Evolutionary conservation across 2,329 filamentous ascomycete genomes (phyloP), one percentile per base, ranked within the genome.

Genomic region (Cercospora janseana): DNA sequence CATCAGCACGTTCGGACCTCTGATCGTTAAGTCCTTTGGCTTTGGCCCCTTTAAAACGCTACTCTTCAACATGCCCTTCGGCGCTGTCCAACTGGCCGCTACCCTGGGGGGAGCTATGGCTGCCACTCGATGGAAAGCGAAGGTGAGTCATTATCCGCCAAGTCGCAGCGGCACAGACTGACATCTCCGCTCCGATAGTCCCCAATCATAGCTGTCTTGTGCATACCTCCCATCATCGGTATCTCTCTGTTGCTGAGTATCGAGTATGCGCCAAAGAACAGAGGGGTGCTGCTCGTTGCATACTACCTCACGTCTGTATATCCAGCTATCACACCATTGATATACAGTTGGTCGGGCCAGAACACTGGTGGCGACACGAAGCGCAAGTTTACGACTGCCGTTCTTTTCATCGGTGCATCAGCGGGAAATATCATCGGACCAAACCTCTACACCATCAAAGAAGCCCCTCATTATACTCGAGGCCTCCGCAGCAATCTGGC

Each of bases 301-400:
- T 83, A 82, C 60, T 82, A 81, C 50, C 69, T 82, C 44, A 79
- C 81, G 31, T 82, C 78, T 0, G 75, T 82, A 6, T 82, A 83
- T 44, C 79, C 80, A 0, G 81, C 75, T 4, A 80, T 80, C 52
- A 75, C 82, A 3, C 82, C 80, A 0, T 66, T 83, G 23, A 78
- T 83, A 31, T 83, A 80, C 56, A 78, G 78, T 0, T 83, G 79
- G 79, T 79, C 78, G 1, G 73, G 78, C 2, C 79, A 81, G 53
- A 84, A 85, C 56, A 83, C 83, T 0, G 83, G 79, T 0, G 83
- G 84, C 1, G 82, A 87, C 61, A 87, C 83, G 0, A 87, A 87
- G 67, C 80, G 81, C 55, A 86, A 86, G 61, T 77, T 79, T 7
- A 83, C 79, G 0, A 85, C 82, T 0, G 82, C 77, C 9, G 72